A percentile compares a stretch with the other conserved stretches of the same genome.
phyloP scores from a whole-genome alignment of 768 basidiomycete species.

The Mycena polygramma region DNA sequence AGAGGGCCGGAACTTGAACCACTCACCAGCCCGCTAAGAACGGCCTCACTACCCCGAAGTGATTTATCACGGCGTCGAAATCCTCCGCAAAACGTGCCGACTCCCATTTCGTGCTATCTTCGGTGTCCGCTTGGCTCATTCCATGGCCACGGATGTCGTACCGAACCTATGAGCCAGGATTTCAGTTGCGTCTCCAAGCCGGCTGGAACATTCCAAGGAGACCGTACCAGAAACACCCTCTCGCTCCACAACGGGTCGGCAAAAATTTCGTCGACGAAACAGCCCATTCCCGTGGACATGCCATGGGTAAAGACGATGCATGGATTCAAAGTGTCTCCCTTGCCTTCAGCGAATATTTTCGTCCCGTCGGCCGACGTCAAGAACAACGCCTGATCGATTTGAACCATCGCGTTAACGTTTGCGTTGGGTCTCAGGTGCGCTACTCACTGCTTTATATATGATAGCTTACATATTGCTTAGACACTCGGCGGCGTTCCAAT shows the following conservation, averaged over 20 bases:
- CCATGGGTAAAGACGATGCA: background rate
- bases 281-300: background rate
- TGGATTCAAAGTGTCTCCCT: background rate
- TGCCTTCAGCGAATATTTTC: background rate
- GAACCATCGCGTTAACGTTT: too few species aligned
- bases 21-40: background rate
- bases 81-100: slow-evolving; percentile 7
- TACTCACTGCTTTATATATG: too few species aligned
- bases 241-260: background rate
- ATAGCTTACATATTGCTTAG: too few species aligned
- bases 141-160: slow-evolving; percentile 1
- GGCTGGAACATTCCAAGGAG: too few species aligned
- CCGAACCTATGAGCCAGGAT: background rate
- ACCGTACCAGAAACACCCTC: background rate
- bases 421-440: too few species aligned
- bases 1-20: background rate
- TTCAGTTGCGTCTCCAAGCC: background rate
- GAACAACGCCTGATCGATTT: background rate
- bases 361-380: background rate
- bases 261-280: background rate
- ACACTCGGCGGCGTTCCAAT: too few species aligned
- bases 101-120: background rate
- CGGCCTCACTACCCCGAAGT: background rate
- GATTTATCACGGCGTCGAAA: background rate
- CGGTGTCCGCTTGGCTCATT: background rate